Evolutionary conservation across 768 basidiomycete genomes (phyloP).

Genomic region (Auricularia heimuer): DNA sequence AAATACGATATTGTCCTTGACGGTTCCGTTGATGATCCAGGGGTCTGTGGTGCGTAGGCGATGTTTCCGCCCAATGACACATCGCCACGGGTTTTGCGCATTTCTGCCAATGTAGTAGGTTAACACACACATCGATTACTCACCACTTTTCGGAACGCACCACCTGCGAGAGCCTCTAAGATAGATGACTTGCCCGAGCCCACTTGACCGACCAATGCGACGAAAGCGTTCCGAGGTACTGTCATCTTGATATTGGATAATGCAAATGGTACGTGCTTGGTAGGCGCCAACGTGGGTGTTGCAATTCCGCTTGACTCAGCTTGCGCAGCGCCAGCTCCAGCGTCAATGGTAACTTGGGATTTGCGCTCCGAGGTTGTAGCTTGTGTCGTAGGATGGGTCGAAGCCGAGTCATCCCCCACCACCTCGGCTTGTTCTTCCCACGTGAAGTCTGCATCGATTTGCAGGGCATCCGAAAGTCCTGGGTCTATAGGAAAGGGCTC

Average conservation of each 20-base stretch:
- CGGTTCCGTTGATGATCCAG: constrained; percentile 60
- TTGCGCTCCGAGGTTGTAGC: constrained; percentile 8
- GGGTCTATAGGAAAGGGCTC: constrained; percentile 37
- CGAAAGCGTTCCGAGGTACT: constrained; percentile 46
- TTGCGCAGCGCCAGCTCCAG: constrained; percentile 3
- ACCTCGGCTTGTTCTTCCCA: constrained; percentile 34
- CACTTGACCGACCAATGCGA: constrained; percentile 64
- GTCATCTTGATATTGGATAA: constrained; percentile 36
- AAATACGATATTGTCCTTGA: constrained; percentile 68
- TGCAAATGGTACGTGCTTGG: constrained; percentile 32
- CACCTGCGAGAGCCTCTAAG: constrained; percentile 14
- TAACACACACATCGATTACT: background rate
- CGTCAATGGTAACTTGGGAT: background rate
- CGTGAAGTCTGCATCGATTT: constrained; percentile 40
- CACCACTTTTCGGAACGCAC: constrained; percentile 1
- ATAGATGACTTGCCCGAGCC: constrained; percentile 51
- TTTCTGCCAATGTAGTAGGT: constrained; percentile 29
- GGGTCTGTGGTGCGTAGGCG: constrained; percentile 52
- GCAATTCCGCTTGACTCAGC: constrained; percentile 9
- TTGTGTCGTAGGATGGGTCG: constrained; percentile 3
- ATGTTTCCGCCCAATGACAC: constrained; percentile 40
- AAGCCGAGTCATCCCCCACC: constrained; percentile 10
- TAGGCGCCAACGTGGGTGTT: background rate
- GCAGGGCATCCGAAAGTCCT: constrained; percentile 30
- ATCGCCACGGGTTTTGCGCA: constrained; percentile 49